phyloP scores from a whole-genome alignment of 1,139 yeast genomes.

The Lodderomyces theae region DNA sequence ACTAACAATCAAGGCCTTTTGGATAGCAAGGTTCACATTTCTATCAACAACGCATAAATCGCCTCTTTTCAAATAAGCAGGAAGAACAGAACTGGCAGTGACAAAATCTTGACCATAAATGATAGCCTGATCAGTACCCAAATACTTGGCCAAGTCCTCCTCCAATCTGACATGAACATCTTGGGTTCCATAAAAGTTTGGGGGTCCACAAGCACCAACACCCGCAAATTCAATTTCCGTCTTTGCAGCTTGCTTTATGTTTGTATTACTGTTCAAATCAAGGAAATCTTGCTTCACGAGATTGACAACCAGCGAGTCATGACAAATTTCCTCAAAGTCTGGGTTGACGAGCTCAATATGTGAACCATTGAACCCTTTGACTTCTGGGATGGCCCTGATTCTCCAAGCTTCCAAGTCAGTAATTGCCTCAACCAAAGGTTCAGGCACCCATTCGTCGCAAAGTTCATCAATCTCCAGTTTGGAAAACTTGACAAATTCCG shows the following conservation, averaged over 20 bases:
- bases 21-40: slow-evolving; percentile 72
- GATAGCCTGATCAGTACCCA: slow-evolving; percentile 76
- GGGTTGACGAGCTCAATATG: slow-evolving; percentile 29
- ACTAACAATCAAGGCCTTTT: slow-evolving; percentile 83
- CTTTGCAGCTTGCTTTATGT: slow-evolving; percentile 55
- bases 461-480: slow-evolving; percentile 76
- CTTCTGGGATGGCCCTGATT: slow-evolving; percentile 58
- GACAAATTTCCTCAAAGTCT: not conserved
- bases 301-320: slow-evolving; percentile 60
- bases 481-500: slow-evolving; percentile 64
- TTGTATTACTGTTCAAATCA: slow-evolving; percentile 48
- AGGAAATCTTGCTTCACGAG: slow-evolving; percentile 65
- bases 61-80: slow-evolving; percentile 94
- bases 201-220: slow-evolving; percentile 99
- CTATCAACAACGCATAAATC: slow-evolving; percentile 88
- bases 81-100: slow-evolving; percentile 92
- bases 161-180: slow-evolving; percentile 85
- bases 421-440: slow-evolving; percentile 64
- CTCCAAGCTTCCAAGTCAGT: slow-evolving; percentile 58
- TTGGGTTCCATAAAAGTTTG: slow-evolving; percentile 95
- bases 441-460: slow-evolving; percentile 89
- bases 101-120: slow-evolving; percentile 92
- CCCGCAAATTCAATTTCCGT: slow-evolving; percentile 68
- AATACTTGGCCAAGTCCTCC: slow-evolving; percentile 67
- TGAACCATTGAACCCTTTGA: slow-evolving; percentile 57